phyloP scores from a whole-genome alignment of 805 yeast species.

The Komagataella kurtzmanii region DNA sequence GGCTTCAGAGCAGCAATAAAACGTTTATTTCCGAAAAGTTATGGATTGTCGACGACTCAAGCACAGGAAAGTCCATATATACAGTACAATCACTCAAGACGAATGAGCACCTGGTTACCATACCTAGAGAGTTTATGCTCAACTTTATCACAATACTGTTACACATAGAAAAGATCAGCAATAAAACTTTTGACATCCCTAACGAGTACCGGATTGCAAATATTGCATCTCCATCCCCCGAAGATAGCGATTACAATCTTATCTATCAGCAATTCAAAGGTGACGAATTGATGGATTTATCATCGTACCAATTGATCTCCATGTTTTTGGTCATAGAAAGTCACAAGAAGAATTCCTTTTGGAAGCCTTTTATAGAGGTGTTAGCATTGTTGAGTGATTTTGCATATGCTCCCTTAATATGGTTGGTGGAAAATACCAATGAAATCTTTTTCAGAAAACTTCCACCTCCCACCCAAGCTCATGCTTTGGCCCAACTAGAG shows the following conservation, averaged over 20 bases:
- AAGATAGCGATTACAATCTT: slow-evolving; percentile 1
- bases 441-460: slow-evolving; percentile 20
- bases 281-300: slow-evolving; percentile 24
- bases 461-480: slow-evolving; percentile 28
- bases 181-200: background rate
- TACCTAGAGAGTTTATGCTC: slow-evolving; percentile 45
- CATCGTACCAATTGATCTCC: slow-evolving; percentile 48
- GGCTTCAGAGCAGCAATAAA: slow-evolving; percentile 1
- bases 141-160: slow-evolving; percentile 40
- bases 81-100: slow-evolving; percentile 22
- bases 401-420: slow-evolving; percentile 42
- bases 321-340: slow-evolving; percentile 35
- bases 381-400: slow-evolving; percentile 50
- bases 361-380: slow-evolving; percentile 57
- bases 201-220: background rate
- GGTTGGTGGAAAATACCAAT: slow-evolving; percentile 29
- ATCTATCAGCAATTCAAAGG: slow-evolving; percentile 8
- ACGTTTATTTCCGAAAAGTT: slow-evolving; percentile 25
- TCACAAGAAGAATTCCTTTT: slow-evolving; percentile 30
- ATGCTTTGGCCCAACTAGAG: slow-evolving; percentile 24
- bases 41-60: slow-evolving; percentile 23
- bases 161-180: slow-evolving; percentile 21
- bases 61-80: slow-evolving; percentile 54
- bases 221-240: background rate
- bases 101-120: slow-evolving; percentile 33